Evolutionary conservation across 2,329 filamentous ascomycete species (phyloP).

Genomic region (Bimuria novae-zelandiae): DNA sequence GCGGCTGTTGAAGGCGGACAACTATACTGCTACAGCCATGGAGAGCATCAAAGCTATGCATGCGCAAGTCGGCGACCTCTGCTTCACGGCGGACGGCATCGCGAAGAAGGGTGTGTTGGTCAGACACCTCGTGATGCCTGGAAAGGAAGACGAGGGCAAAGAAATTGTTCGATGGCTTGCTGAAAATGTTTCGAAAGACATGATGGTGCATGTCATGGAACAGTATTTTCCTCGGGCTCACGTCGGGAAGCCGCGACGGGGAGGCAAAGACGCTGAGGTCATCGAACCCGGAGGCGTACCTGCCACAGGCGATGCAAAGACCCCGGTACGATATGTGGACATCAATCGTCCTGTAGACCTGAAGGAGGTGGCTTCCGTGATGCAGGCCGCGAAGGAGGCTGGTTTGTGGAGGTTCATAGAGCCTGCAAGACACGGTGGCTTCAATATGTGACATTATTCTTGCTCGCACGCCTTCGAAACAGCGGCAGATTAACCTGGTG

Average conservation of each 20-base stretch:
- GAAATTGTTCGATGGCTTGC: slow-evolving; percentile 79
- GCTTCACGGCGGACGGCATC: slow-evolving; percentile 79
- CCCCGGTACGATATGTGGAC: slow-evolving; percentile 69
- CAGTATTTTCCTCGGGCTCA: slow-evolving; percentile 82
- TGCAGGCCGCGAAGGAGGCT: slow-evolving; percentile 68
- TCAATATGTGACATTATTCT: slow-evolving; percentile 51
- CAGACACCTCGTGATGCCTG: slow-evolving; percentile 84
- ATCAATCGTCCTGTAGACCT: slow-evolving; percentile 73
- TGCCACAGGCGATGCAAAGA: slow-evolving; percentile 32
- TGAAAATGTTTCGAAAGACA: slow-evolving; percentile 70
- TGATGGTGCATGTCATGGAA: slow-evolving; percentile 88
- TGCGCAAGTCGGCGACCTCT: slow-evolving; percentile 78
- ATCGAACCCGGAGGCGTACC: slow-evolving; percentile 35
- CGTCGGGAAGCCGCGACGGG: slow-evolving; percentile 68
- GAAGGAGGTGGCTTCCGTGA: slow-evolving; percentile 69
- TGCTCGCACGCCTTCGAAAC: too few species aligned
- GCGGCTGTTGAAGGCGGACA: slow-evolving; percentile 75
- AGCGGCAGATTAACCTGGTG: too few species aligned
- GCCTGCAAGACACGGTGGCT: slow-evolving; percentile 60
- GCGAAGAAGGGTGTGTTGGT: slow-evolving; percentile 78
- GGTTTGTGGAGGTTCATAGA: slow-evolving; percentile 83
- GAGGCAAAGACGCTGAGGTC: slow-evolving; percentile 33
- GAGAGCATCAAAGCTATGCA: slow-evolving; percentile 84
- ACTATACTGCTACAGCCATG: slow-evolving; percentile 72
- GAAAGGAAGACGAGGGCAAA: slow-evolving; percentile 72